Evolutionary conservation across 192 early-diverging fungal species (phyloP).

Genomic region (Physocladia obscura): DNA sequence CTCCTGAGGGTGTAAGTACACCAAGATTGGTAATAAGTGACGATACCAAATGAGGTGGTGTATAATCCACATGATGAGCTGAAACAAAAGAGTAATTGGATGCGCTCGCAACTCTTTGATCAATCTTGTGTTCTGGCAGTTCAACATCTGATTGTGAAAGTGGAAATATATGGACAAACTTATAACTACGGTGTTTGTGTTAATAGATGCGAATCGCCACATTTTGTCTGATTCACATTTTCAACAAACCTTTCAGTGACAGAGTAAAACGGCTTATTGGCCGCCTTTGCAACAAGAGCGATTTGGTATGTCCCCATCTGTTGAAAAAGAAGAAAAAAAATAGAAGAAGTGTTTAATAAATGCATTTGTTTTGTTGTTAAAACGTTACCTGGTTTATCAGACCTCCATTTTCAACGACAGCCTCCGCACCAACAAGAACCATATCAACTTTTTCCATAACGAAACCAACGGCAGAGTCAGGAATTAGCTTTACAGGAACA

Average conservation of each 20-base stretch:
- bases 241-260: conserved; percentile 83
- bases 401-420: conserved; percentile 96
- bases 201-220: no score
- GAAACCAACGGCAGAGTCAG: conserved; percentile 87
- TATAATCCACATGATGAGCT: conserved; percentile 72
- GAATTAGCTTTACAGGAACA: conserved; percentile 80
- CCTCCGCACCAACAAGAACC: conserved; percentile 96
- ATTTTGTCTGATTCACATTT: no score
- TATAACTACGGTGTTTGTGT: conserved; percentile 63
- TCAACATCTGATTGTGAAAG: conserved; percentile 89
- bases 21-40: conserved; percentile 84
- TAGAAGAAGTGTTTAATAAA: no score
- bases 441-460: conserved; percentile 91
- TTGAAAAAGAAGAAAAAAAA: background rate
- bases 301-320: conserved; percentile 94
- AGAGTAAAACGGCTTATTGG: conserved; percentile 90
- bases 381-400: conserved; percentile 80
- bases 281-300: conserved; percentile 91
- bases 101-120: conserved; percentile 44
- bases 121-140: conserved; percentile 19
- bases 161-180: conserved; percentile 94
- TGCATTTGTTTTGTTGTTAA: background rate
- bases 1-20: conserved; percentile 82
- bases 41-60: conserved; percentile 84
- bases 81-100: conserved; percentile 45